Conservation (phyloP, 805 yeast species). For the Osmozyma mogii region DNA sequence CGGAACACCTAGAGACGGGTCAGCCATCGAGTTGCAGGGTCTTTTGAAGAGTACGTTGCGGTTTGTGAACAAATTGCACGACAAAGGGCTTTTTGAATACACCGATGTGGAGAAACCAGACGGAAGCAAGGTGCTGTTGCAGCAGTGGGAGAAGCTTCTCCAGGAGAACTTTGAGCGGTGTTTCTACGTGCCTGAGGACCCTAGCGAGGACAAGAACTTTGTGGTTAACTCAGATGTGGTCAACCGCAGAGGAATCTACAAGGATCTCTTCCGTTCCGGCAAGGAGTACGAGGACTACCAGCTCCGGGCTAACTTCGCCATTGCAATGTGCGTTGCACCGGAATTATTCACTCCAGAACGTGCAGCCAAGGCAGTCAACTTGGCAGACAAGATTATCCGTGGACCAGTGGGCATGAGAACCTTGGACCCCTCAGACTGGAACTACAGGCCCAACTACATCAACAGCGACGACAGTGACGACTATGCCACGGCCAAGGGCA, state of each 20-base stretch:
- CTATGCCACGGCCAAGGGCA: constrained; percentile 89
- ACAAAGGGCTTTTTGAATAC: constrained; percentile 49
- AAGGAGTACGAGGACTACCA: constrained; percentile 93
- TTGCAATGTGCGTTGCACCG: constrained; percentile 93
- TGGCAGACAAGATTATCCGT: constrained; percentile 67
- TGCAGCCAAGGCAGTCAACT: constrained; percentile 56
- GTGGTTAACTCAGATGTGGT: constrained; percentile 58
- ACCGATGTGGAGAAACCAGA: constrained; percentile 49
- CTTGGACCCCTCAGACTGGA: constrained; percentile 84
- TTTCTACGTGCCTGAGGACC: constrained; percentile 65
- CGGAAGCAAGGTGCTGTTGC: constrained; percentile 49
- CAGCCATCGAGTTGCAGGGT: constrained; percentile 89
- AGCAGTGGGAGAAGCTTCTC: constrained; percentile 65
- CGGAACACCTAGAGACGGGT: constrained; percentile 97
- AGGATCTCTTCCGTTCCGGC: constrained; percentile 74
- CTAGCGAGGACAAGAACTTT: constrained; percentile 51
- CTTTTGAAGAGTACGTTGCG: constrained; percentile 75
- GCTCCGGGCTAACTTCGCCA: constrained; percentile 82
- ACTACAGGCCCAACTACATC: constrained; percentile 82
- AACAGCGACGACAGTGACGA: constrained; percentile 77
- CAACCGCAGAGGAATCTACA: constrained; percentile 90
- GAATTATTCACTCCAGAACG: constrained; percentile 63
- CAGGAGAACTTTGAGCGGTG: constrained; percentile 71
- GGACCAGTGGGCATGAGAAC: constrained; percentile 93
- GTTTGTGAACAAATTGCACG: constrained; percentile 59